Evolutionary conservation across 164 flowering plant genomes (phyloP).

Genomic region (Macadamia integrifolia): DNA sequence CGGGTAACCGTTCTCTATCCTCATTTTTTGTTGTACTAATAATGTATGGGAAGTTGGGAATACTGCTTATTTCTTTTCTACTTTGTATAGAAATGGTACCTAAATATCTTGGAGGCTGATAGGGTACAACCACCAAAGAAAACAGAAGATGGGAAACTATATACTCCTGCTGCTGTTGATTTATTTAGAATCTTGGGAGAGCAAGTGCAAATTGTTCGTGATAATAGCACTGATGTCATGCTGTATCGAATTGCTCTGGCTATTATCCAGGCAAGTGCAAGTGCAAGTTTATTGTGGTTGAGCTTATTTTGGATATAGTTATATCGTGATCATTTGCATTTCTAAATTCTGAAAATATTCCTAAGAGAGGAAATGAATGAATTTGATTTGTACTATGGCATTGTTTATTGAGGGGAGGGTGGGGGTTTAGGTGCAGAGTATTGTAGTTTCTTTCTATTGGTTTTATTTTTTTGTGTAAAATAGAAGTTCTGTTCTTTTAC

Average conservation of each 20-base stretch:
- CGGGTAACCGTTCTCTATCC: slow-evolving; percentile 35
- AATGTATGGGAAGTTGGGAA: neutral
- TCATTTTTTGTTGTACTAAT: neutral
- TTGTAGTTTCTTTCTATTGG: too few relatives aligned
- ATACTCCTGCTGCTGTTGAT: slow-evolving; percentile 98
- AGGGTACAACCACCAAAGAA: slow-evolving; percentile 90
- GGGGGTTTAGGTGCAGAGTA: too few relatives aligned
- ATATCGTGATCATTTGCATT: too few relatives aligned
- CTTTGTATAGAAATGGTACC: slow-evolving; percentile 81
- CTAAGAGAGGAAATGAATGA: too few relatives aligned
- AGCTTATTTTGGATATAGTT: neutral
- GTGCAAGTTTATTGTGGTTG: neutral
- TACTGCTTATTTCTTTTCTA: neutral
- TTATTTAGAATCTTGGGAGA: slow-evolving; percentile 95
- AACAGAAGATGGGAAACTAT: slow-evolving; percentile 89
- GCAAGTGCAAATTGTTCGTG: slow-evolving; percentile 96
- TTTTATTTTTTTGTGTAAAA: too few relatives aligned
- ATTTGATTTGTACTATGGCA: too few relatives aligned
- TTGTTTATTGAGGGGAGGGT: too few relatives aligned
- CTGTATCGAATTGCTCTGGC: slow-evolving; percentile 92
- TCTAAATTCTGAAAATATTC: too few relatives aligned
- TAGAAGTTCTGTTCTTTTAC: too few relatives aligned
- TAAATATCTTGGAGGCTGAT: slow-evolving; percentile 90
- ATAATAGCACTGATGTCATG: slow-evolving; percentile 97
- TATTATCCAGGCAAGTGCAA: slow-evolving; percentile 67